Evolutionary conservation across 805 yeast species (phyloP).

Genomic region (Starmerella vaccinii): DNA sequence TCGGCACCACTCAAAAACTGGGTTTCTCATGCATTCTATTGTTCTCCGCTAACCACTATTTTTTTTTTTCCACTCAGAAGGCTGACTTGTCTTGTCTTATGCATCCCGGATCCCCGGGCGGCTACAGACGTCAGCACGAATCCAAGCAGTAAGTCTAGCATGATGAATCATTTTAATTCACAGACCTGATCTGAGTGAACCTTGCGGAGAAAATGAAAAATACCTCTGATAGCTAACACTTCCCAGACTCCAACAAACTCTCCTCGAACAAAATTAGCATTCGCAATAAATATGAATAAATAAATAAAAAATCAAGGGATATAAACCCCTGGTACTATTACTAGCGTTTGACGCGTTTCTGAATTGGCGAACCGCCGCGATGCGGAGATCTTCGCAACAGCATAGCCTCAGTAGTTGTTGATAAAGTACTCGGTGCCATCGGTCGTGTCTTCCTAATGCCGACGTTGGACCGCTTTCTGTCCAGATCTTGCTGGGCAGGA

Average conservation of each 20-base stretch:
- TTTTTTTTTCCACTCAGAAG: too few relatives aligned
- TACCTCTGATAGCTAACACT: slow-evolving; percentile 22
- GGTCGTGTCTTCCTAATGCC: neutral
- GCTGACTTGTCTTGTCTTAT: too few relatives aligned
- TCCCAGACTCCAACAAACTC: neutral
- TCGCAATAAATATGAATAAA: neutral
- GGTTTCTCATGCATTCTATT: too few relatives aligned
- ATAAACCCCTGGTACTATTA: neutral
- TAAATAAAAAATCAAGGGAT: neutral
- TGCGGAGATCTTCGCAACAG: neutral
- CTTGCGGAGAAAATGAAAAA: slow-evolving; percentile 22
- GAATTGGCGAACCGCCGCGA: neutral
- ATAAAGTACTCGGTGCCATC: too few relatives aligned
- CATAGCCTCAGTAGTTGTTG: too few relatives aligned
- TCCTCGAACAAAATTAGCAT: neutral
- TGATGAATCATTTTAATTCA: slow-evolving; percentile 24
- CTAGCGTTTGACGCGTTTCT: neutral
- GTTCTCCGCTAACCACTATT: too few relatives aligned
- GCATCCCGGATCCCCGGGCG: too few relatives aligned
- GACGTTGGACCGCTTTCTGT: neutral
- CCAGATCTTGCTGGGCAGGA: neutral
- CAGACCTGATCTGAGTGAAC: slow-evolving; percentile 26
- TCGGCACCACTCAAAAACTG: too few relatives aligned
- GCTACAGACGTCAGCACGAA: too few relatives aligned
- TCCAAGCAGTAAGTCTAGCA: slow-evolving; percentile 16